Conservation (phyloP, 345 rosid species). For the Clarkia xantiana region DNA sequence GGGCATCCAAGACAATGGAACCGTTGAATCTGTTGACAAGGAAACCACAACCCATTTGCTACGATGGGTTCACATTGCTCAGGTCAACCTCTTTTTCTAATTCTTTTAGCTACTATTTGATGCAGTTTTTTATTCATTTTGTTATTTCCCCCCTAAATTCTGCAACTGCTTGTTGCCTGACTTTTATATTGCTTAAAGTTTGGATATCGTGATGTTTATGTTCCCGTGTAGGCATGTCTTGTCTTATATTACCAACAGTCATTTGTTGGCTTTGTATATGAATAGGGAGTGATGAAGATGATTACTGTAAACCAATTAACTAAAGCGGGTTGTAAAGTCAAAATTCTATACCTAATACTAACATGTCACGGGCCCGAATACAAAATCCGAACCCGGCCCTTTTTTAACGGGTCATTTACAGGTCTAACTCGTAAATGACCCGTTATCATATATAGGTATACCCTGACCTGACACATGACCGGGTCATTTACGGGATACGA, state of each 20-base stretch:
- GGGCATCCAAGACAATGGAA: conserved; percentile 77
- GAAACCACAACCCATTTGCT: conserved; percentile 70
- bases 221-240: too few species aligned
- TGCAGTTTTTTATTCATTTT: background rate
- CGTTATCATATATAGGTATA: too few species aligned
- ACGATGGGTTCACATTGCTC: conserved; percentile 95
- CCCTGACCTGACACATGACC: too few species aligned
- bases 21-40: conserved; percentile 52
- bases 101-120: background rate
- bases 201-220: too few species aligned
- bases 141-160: too few species aligned
- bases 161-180: background rate
- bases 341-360: too few species aligned
- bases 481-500: too few species aligned
- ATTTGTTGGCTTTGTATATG: background rate
- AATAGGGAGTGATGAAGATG: conserved; percentile 75
- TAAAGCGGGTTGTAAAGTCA: conserved; percentile 73
- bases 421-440: too few species aligned
- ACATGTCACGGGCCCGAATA: too few species aligned
- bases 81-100: conserved; percentile 20
- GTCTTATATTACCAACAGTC: too few species aligned
- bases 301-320: conserved; percentile 76
- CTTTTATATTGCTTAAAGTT: background rate
- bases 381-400: too few species aligned
- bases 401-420: too few species aligned